Base-by-base conservation (phyloP, 441 rosid genomes). In the Monsonia emarginata region DNA sequence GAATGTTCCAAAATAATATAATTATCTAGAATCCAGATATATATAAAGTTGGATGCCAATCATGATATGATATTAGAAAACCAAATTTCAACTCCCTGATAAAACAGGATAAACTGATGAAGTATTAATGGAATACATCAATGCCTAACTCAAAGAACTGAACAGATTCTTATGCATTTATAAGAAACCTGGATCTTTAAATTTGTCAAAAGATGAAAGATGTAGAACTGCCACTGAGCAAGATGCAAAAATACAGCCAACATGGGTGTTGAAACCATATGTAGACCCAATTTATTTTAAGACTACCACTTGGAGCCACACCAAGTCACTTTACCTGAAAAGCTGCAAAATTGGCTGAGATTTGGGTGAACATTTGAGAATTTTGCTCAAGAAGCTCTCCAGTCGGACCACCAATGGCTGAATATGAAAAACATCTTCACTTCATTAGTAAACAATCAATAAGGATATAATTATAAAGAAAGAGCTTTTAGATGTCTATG, bases 301-400 rank as follows among this genome's bases (percentile, higher is more conserved):
- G n/a, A 16, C 50, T 30, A 16, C 16, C 4, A n/a, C 4, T 14
- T 24, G 48, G 19, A 30, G 3, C 2, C n/a, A 26, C 21, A 34
- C 34, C 19, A 68, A 70, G 27, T 56, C 42, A 27, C n/a, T 50
- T 80, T 71, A 87, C 97, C 96, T 91, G 94, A 48, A 83, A 81
- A 74, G 90, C 78, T 27, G 89, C 73, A 69, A 91, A 82, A 76
- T 91, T 91, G 54, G 89, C 60, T 65, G 95, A 82, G 70, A 91
- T 82, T 72, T 89, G 96, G 75, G 77, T 80, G 54, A 91, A 81
- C 74, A 89, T 80, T 68, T 89, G 88, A 62, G 90, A 79, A 79
- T 89, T 91, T 74, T 89, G 89, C 81, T 87, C 96, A 38, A 91
- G 88, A 74, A 91, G 89, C 75, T 89, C 88, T 69, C 95, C 95